These are phyloP conservation scores for Arthrobotrys musiformis DNA, from an alignment of 2,329 filamentous ascomycete genomes.

Conservation along the genomic window DNA sequence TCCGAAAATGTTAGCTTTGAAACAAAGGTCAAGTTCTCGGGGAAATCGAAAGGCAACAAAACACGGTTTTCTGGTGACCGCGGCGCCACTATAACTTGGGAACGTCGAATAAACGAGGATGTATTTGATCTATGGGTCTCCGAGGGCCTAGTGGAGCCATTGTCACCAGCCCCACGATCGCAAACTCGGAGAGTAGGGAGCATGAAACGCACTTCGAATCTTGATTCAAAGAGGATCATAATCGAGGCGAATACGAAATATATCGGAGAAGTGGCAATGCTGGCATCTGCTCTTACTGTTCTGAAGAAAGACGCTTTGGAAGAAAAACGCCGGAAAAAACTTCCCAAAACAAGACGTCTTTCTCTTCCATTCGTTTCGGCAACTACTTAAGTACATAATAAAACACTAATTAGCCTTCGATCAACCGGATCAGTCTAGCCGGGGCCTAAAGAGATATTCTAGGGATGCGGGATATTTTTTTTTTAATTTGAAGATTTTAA, in stretches of 20 bases:
- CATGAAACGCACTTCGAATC: slow-evolving; percentile 37
- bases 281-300: slow-evolving; percentile 41
- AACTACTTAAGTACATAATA: background rate
- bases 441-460: background rate
- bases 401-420: background rate
- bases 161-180: slow-evolving; percentile 8
- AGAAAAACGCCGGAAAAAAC: slow-evolving; percentile 37
- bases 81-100: slow-evolving; percentile 30
- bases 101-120: slow-evolving; percentile 32
- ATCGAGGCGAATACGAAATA: slow-evolving; percentile 45
- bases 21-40: slow-evolving; percentile 14
- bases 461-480: slow-evolving; percentile 17
- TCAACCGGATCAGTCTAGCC: background rate
- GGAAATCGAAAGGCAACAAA: slow-evolving; percentile 32
- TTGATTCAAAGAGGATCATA: slow-evolving; percentile 41
- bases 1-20: slow-evolving; percentile 1
- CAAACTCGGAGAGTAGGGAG: slow-evolving; percentile 43
- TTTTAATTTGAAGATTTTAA: slow-evolving; percentile 28
- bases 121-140: slow-evolving; percentile 50
- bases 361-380: slow-evolving; percentile 6
- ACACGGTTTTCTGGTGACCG: slow-evolving; percentile 38
- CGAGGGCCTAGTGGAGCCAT: slow-evolving; percentile 11
- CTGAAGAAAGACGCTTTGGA: slow-evolving; percentile 49
- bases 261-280: slow-evolving; percentile 44
- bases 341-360: background rate